Conservation (phyloP, 1,284 basidiomycete species). For the Inonotus hispidus region DNA sequence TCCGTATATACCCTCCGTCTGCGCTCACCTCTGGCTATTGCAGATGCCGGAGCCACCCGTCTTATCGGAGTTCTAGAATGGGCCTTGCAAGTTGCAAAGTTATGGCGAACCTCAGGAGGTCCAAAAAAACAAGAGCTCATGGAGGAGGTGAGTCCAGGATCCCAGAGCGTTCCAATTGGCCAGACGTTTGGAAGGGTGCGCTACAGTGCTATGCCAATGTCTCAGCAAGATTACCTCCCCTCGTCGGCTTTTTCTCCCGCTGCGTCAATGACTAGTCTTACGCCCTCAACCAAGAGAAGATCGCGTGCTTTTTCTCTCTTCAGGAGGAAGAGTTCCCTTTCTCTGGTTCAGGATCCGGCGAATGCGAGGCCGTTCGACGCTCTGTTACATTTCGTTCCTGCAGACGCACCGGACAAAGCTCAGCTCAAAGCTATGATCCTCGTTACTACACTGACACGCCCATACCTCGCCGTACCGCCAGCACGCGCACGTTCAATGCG, state of each 20-base stretch:
- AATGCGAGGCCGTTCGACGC: conserved; percentile 32
- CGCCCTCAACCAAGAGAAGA: background rate
- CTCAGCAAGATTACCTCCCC: background rate
- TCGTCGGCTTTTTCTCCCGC: conserved; percentile 1
- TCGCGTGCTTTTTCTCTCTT: background rate
- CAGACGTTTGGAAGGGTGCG: conserved; percentile 7
- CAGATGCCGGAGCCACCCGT: conserved; percentile 42
- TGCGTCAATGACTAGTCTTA: background rate
- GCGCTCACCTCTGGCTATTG: conserved; percentile 35
- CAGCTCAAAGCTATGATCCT: conserved; percentile 39
- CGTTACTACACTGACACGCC: conserved; percentile 37
- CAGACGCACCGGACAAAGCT: conserved; percentile 30
- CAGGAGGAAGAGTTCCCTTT: background rate
- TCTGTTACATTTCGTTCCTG: conserved; percentile 36
- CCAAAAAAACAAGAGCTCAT: conserved; percentile 29
- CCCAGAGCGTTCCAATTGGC: background rate
- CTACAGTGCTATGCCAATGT: conserved; percentile 1
- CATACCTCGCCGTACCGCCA: conserved; percentile 31
- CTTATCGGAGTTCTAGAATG: conserved; percentile 48
- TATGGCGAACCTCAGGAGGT: conserved; percentile 39
- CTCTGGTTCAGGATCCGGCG: background rate
- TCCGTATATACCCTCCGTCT: conserved; percentile 44
- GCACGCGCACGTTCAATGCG: conserved; percentile 2
- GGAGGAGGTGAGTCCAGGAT: conserved; percentile 23
- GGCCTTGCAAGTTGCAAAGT: conserved; percentile 43